Base-by-base conservation (phyloP, 2,329 filamentous ascomycete species). In the Penicillium hordei region DNA sequence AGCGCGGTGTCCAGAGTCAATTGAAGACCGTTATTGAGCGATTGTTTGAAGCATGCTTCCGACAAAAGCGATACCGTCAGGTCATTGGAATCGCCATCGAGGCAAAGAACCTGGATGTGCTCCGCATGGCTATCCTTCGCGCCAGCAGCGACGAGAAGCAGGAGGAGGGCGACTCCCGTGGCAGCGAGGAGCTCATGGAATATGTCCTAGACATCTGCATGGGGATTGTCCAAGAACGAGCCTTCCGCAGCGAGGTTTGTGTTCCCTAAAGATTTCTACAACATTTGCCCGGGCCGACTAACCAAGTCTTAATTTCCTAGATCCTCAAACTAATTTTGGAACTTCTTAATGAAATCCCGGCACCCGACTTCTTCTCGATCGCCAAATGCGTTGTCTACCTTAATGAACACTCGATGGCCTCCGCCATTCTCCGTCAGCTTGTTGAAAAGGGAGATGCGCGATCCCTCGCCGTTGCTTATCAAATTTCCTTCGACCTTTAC, bases 361-460 rank as follows among this genome's bases (percentile, higher is more conserved):
- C 85, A 59, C 94, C 94, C 0, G 94, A 99, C 73, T 97, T 96
- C 77, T 99, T 99, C 75, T 91, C 94, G 21, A 97, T 99, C 68
- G 93, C 94, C 50, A 96, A 95, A 77, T 99, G 94, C 69, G 94
- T 96, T 31, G 93, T 99, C 38, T 97, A 97, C 69, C 84, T 99
- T 19, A 89, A 96, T 72, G 90, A 96, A 65, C 89, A 97, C 70
- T 88, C 90, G 48, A 89, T 97, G 81, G 94, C 94, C 0, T 93
- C 92, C 10, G 86, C 85, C 61, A 93, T 99, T 77, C 85, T 99
- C 42, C 85, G 85, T 51, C 88, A 91, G 65, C 83, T 99, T 23
- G 88, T 97, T 10, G 83, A 89, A 60, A 89, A 89, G 63, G 90
- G 87, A 6, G 90, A 96, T 65, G 82, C 86, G 50, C 86, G 86